Conservation (phyloP, 768 basidiomycete genomes). For the Termitomyces sp. region DNA sequence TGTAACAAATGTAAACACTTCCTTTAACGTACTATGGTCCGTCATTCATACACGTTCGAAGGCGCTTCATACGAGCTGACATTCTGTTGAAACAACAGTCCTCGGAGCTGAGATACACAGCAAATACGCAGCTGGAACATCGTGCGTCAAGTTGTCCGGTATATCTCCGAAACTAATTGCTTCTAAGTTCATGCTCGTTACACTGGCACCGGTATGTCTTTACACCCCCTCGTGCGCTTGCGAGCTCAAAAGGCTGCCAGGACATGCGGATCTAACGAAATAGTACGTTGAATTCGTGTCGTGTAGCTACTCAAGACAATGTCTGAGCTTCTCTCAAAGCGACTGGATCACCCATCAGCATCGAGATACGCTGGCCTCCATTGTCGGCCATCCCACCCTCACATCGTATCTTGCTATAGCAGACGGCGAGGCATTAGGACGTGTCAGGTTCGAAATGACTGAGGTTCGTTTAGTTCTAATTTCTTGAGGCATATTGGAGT, state of each 20-base stretch:
- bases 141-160: conserved; percentile 43
- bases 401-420: conserved; percentile 87
- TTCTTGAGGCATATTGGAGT: conserved; percentile 3
- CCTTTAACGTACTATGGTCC: conserved; percentile 30
- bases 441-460: conserved; percentile 90
- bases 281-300: conserved; percentile 51
- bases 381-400: conserved; percentile 86
- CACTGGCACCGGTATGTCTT: conserved; percentile 79
- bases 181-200: conserved; percentile 86
- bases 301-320: conserved; percentile 1
- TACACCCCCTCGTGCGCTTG: neutral
- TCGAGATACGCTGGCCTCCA: conserved; percentile 89
- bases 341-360: conserved; percentile 99
- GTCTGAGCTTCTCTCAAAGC: conserved; percentile 34
- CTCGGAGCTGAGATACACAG: conserved; percentile 91
- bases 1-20: conserved; percentile 27
- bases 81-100: conserved; percentile 40
- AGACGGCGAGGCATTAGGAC: conserved; percentile 88
- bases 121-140: conserved; percentile 94
- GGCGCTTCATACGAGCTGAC: conserved; percentile 4
- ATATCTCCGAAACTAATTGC: conserved; percentile 10
- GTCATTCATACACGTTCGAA: conserved; percentile 19
- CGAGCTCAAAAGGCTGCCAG: conserved; percentile 30
- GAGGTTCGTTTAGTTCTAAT: conserved; percentile 52
- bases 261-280: conserved; percentile 95